These are phyloP conservation scores for Blepharisma stoltei DNA, from an alignment of 73 alveolate genomes.

Conservation along the genomic window DNA sequence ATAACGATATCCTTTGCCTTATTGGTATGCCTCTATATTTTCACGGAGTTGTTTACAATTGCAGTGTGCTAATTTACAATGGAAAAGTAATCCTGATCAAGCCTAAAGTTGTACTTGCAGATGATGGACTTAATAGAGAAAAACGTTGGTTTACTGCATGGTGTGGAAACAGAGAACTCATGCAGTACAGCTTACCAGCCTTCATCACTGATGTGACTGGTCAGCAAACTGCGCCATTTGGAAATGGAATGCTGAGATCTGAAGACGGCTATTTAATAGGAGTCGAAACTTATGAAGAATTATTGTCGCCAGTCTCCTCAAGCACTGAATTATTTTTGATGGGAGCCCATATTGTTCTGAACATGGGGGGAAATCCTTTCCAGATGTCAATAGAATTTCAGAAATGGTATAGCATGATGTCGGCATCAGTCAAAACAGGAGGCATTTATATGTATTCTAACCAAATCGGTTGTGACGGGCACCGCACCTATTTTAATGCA, in stretches of 20 bases:
- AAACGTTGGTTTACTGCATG: conserved; percentile 88
- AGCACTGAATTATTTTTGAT: conserved; percentile 41
- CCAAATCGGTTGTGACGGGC: conserved; percentile 77
- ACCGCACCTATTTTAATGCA: conserved; percentile 83
- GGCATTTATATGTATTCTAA: conserved; percentile 66
- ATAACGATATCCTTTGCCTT: conserved; percentile 51
- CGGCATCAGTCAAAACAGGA: conserved; percentile 60
- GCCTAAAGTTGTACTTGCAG: conserved; percentile 80
- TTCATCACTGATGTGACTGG: conserved; percentile 41
- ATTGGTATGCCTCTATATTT: conserved; percentile 80
- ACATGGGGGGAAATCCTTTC: conserved; percentile 69
- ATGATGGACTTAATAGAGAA: conserved; percentile 85
- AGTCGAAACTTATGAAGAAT: conserved; percentile 74
- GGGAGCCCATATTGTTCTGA: conserved; percentile 74
- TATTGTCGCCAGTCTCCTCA: conserved; percentile 58
- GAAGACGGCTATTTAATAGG: conserved; percentile 62
- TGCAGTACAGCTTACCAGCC: conserved; percentile 54
- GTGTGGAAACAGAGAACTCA: conserved; percentile 55
- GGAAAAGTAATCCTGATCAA: conserved; percentile 70
- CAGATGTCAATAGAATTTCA: not conserved
- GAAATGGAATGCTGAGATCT: conserved; percentile 63
- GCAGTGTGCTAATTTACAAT: conserved; percentile 56
- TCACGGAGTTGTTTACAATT: conserved; percentile 59
- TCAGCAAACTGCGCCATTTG: conserved; percentile 50
- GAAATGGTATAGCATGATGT: not conserved